Conservation (phyloP, 192 early-diverging fungal species). For the Backusella psychrophila region DNA sequence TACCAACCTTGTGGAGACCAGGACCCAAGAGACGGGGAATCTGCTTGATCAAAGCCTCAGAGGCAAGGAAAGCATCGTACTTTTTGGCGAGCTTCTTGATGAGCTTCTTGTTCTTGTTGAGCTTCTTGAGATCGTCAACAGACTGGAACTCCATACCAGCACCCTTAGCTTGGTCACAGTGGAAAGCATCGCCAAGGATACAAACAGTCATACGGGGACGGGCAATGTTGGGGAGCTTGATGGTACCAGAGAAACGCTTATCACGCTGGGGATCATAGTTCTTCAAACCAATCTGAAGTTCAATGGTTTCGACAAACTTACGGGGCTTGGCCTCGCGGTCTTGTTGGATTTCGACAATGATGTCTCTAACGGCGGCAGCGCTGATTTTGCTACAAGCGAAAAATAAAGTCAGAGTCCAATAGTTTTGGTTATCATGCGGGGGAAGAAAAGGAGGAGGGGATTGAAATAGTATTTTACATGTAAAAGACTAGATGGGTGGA, state of each 20-base stretch:
- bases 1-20: constrained; percentile 97
- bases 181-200: constrained; percentile 93
- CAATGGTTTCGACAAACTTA: constrained; percentile 96
- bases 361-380: constrained; percentile 85
- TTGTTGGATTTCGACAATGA: constrained; percentile 64
- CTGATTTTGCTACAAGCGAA: constrained; percentile 68
- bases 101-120: constrained; percentile 99
- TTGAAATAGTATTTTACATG: not conserved
- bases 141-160: constrained; percentile 87
- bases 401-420: not conserved
- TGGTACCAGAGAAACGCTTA: constrained; percentile 99
- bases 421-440: not conserved
- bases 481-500: constrained; percentile 6
- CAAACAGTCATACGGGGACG: constrained; percentile 94
- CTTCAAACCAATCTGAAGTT: constrained; percentile 98
- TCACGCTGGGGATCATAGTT: constrained; percentile 99
- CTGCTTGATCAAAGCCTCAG: constrained; percentile 98
- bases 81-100: constrained; percentile 99
- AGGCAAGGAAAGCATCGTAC: constrained; percentile 97
- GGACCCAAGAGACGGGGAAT: constrained; percentile 98
- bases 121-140: constrained; percentile 98
- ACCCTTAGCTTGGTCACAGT: constrained; percentile 94
- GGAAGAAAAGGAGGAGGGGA: not conserved
- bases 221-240: constrained; percentile 91
- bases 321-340: constrained; percentile 87